A percentile compares a stretch with the other conserved stretches of the same genome.
Conservation (phyloP, 331 rosid genomes). For the Rhamnella rubrinervis region DNA sequence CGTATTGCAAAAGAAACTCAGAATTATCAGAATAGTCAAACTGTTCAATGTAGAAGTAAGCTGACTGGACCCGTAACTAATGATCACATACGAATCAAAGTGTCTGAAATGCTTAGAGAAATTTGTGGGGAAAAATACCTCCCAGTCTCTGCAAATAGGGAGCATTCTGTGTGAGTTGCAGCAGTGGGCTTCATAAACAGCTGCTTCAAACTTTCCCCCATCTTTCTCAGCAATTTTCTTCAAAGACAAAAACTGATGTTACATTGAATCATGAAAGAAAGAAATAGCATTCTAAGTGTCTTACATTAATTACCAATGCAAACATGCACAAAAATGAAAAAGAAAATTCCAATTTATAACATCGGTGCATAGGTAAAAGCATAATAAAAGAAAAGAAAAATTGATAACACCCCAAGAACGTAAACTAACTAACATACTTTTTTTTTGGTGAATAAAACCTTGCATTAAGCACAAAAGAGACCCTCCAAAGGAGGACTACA, state of each 20-base stretch:
- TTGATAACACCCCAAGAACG: too few species aligned
- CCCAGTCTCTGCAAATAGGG: constrained; percentile 97
- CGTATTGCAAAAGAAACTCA: too few species aligned
- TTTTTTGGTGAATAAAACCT: too few species aligned
- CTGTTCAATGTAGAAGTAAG: too few species aligned
- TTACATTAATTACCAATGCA: not conserved
- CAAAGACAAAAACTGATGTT: constrained; percentile 21
- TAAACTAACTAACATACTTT: too few species aligned
- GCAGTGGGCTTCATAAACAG: constrained; percentile 84
- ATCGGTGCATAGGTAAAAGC: too few species aligned
- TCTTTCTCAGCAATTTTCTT: constrained; percentile 93
- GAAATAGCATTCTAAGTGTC: not conserved
- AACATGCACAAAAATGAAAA: not conserved
- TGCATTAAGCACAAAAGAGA: too few species aligned
- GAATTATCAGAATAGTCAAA: too few species aligned
- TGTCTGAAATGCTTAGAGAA: not conserved
- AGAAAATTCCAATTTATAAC: not conserved
- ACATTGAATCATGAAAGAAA: not conserved
- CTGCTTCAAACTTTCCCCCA: constrained; percentile 94
- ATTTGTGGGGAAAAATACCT: constrained; percentile 48
- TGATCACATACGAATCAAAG: too few species aligned
- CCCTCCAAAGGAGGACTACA: too few species aligned
- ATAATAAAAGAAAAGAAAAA: too few species aligned
- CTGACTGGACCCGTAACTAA: not conserved
- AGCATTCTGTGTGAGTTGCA: constrained; percentile 85